A percentile compares a stretch with the other conserved stretches of the same genome.
phyloP scores from a whole-genome alignment of 805 yeast species.

The Tetrapisispora pingtungensis region DNA sequence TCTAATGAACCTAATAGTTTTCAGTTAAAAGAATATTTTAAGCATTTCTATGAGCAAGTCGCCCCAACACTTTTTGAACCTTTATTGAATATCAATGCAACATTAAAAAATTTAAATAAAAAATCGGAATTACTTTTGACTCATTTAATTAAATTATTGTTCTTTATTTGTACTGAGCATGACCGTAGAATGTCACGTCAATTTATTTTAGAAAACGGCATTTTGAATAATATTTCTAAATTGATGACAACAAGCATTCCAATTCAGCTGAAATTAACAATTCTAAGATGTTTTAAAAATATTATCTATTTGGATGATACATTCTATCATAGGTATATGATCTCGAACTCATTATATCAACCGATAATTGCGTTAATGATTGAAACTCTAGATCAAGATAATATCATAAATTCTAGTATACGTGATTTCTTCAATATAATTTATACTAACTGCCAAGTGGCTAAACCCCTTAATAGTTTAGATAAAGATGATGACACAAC shows the following conservation, averaged over 20 bases:
- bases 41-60: conserved; percentile 50
- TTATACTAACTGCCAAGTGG: conserved; percentile 3
- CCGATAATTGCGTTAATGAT: conserved; percentile 41
- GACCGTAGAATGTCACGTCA: conserved; percentile 46
- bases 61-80: conserved; percentile 49
- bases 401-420: conserved; percentile 64
- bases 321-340: conserved; percentile 45
- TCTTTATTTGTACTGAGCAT: conserved; percentile 60
- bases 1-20: conserved; percentile 3
- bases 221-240: conserved; percentile 46
- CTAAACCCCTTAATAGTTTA: not conserved
- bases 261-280: conserved; percentile 53
- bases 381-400: conserved; percentile 41
- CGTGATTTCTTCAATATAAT: conserved; percentile 53
- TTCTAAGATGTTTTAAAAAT: conserved; percentile 57
- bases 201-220: conserved; percentile 50
- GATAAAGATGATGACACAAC: not conserved
- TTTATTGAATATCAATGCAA: conserved; percentile 23
- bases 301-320: conserved; percentile 55
- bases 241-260: conserved; percentile 33
- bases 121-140: conserved; percentile 38
- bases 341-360: conserved; percentile 43
- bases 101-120: conserved; percentile 4
- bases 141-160: conserved; percentile 59
- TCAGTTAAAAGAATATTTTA: conserved; percentile 29